Conservation (phyloP, 352 stramenopile genomes). For the Blastocystis sp. region DNA sequence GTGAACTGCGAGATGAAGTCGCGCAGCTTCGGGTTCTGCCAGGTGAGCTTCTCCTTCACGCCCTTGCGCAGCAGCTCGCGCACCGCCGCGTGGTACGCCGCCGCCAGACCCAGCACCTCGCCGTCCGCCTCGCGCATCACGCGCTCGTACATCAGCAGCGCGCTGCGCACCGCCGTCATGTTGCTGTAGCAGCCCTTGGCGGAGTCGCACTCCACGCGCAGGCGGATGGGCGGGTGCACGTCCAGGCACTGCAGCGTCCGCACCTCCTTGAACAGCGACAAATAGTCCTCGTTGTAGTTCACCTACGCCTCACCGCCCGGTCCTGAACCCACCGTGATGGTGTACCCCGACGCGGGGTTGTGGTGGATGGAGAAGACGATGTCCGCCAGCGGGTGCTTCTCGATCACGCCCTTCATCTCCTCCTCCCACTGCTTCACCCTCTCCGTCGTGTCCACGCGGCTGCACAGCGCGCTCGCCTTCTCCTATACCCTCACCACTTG, state of each 20-base stretch:
- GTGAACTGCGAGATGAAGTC: slow-evolving; percentile 78
- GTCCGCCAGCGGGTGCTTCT: background rate
- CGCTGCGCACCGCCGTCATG: slow-evolving; percentile 91
- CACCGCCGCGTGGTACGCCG: slow-evolving; percentile 44
- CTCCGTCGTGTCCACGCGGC: background rate
- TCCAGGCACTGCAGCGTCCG: slow-evolving; percentile 95
- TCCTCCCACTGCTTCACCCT: slow-evolving; percentile 24
- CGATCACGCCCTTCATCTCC: slow-evolving; percentile 27
- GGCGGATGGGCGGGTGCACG: slow-evolving; percentile 90
- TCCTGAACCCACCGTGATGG: slow-evolving; percentile 74
- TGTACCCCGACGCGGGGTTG: slow-evolving; percentile 72
- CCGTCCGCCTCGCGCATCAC: slow-evolving; percentile 71
- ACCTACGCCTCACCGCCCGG: slow-evolving; percentile 73
- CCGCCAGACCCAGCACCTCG: slow-evolving; percentile 19
- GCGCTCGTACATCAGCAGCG: slow-evolving; percentile 86
- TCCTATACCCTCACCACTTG: background rate
- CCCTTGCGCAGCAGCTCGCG: slow-evolving; percentile 60
- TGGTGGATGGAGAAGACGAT: slow-evolving; percentile 37
- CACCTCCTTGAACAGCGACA: slow-evolving; percentile 96
- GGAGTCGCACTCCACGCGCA: slow-evolving; percentile 91
- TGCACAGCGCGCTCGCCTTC: slow-evolving; percentile 2
- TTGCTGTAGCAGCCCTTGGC: slow-evolving; percentile 91
- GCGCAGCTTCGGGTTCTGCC: slow-evolving; percentile 73
- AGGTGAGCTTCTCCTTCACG: slow-evolving; percentile 48
- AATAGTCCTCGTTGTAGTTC: slow-evolving; percentile 95